Base-by-base conservation (phyloP, 1,284 basidiomycete genomes). In the Fomitopsis betulina region DNA sequence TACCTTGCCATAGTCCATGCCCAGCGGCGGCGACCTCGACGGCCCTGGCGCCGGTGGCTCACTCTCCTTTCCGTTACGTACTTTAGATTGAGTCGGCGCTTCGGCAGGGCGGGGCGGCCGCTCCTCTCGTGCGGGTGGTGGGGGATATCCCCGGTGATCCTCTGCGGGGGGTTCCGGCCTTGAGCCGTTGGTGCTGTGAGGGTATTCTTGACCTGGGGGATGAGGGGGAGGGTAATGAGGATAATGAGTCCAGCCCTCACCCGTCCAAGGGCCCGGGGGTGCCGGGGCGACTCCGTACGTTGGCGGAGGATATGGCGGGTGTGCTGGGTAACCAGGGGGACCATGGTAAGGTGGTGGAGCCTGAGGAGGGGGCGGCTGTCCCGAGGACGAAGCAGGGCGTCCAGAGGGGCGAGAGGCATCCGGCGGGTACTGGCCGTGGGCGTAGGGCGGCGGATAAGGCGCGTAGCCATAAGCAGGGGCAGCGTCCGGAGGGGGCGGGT, bases 381-480 rank as follows among this genome's bases (percentile, higher is more conserved):
- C 68, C 49, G 77, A 77, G n/a, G 76, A 69, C 56, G 76, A 75
- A 52, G 74, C 71, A 52, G 76, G 71, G 63, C 63, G 75, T 63
- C 62, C 73, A 68, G 62, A 72, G 67, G 71, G 54, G 53, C 73
- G 70, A 33, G 74, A 66, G 59, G 71, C 73, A 64, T 68, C 66
- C 57, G 72, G 72, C 63, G 71, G 69, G 65, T 68, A 77, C 63
- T 73, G 77, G 53, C 62, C 55, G 54, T 65, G 71, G 62, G 77
- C 75, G 61, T 75, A 80, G n/a, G 75, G 65, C 12, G 74, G 64
- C 19, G 72, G 65, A 8, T 80, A 82, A 39, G 74, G 66, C 38
- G 77, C 58, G 65, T 84, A 84, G 60, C 80, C 79, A 69, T 88
- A 86, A 40, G 75, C 67, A 75, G 70, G 84, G 80, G 70, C 59